Base-by-base conservation (phyloP, 2,329 filamentous ascomycete genomes). In the Pseudogymnoascus sp. region DNA sequence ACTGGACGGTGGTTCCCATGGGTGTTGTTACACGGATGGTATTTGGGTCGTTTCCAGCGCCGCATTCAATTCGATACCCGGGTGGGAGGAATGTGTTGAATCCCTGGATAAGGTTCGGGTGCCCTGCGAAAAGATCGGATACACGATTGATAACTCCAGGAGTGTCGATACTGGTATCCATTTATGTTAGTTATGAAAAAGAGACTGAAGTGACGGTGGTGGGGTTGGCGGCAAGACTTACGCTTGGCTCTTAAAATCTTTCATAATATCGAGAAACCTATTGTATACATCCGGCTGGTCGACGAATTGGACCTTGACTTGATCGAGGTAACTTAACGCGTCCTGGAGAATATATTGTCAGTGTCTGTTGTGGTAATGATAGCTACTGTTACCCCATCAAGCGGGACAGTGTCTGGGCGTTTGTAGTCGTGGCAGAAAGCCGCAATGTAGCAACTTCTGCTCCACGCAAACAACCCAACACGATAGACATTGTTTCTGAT, bases 231-330 rank as follows among this genome's bases (percentile, higher is more conserved):
- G 36, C 7, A 27, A 18, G 35, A 82, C 88, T 77, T 79, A 92
- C 84, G 92, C 92, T 77, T 96, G 93, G 70, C 92, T 96, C 77
- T 99, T 99, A 74, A 99, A 99, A 69, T 99, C 94, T 72, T 99
- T 99, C 94, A 99, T 99, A 58, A 99, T 99, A 69, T 99, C 94
- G 52, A 99, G 78, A 69, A 99, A 97, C 37, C 90, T 83, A 71
- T 97, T 97, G 71, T 99, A 99, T 0, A 99, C 94, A 74, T 97
- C 93, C 3, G 94, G 92, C 68, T 97, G 92, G 66, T 97, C 93
- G 64, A 92, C 89, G 69, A 99, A 99, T 71, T 96, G 92, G 29
- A 97, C 92, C 76, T 99, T 99, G 66, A 99, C 94, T 75, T 97
- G 94, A 72, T 99, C 94, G 25, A 99, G 84, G 72, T 99, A 99